Evolutionary conservation across 1,284 basidiomycete genomes (phyloP), one percentile per base, ranked within the genome.

Genomic region (Leucoagaricus sp.): DNA sequence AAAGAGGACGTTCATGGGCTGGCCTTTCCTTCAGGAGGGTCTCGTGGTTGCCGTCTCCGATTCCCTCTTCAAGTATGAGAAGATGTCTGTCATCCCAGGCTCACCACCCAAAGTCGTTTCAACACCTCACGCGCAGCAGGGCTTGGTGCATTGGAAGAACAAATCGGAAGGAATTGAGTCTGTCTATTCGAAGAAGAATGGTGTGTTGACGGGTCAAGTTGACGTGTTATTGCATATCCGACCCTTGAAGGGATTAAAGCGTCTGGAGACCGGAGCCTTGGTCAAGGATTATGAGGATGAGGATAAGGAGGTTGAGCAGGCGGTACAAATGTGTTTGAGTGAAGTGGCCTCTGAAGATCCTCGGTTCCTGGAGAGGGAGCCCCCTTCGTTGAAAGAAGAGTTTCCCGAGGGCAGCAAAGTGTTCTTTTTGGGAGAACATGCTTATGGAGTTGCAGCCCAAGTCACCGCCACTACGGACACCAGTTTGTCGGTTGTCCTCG

Each of bases 11-110:
- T 98, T 91, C 70, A 79, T 91, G 59, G 86, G 87, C 31, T 99
- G 96, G 95, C 97, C 97, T 0, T 99, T 96, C 79, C 76, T 99
- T 47, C 88, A 91, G 64, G 97, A 99, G 72, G 96, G 93, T 2
- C 77, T 88, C 63, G 93, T 98, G 1, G 85, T 88, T 1, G 91
- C 86, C 19, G 81, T 99, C 12, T 96, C 94, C 4, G 95, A 99
- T 70, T 83, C 87, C 48, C 71, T 92, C 62, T 94, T 95, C 84
- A 90, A 85, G 69, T 96, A 96, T 69, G 91, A 94, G 73, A 86
- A 87, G 70, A 69, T 85, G 59, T 70, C 74, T 12, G 69, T 86
- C 41, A 77, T 84, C 46, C 82, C 81, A 23, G 81, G 78, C n/a
- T 70, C 64, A 31, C 75, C 80, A 49, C 73, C 77, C 45, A 85